Evolutionary conservation across 805 yeast species (phyloP).

Genomic region (Candida vaughaniae): DNA sequence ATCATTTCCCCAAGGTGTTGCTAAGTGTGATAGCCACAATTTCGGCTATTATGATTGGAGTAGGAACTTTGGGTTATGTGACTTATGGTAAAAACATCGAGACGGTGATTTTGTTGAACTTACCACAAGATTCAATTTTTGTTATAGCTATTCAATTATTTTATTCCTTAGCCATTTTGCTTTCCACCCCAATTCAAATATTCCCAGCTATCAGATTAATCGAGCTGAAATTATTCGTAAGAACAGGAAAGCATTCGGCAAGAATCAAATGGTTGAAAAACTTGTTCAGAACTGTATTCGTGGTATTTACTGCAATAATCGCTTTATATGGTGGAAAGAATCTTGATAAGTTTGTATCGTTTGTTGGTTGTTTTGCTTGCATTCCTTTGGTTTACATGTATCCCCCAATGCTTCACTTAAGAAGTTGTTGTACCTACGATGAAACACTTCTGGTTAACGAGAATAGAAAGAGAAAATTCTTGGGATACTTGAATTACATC

Average conservation of each 20-base stretch:
- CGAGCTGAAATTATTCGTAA: slow-evolving; percentile 57
- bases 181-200: slow-evolving; percentile 78
- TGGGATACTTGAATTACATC: slow-evolving; percentile 46
- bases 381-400: slow-evolving; percentile 84
- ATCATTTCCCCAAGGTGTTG: slow-evolving; percentile 66
- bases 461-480: slow-evolving; percentile 30
- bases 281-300: slow-evolving; percentile 52
- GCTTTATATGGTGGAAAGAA: slow-evolving; percentile 70
- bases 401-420: slow-evolving; percentile 74
- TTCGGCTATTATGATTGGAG: slow-evolving; percentile 56
- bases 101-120: slow-evolving; percentile 68
- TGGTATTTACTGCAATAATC: slow-evolving; percentile 50
- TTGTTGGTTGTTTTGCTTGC: slow-evolving; percentile 83
- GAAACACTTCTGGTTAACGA: slow-evolving; percentile 16
- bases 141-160: slow-evolving; percentile 67
- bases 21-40: slow-evolving; percentile 61
- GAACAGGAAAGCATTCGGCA: slow-evolving; percentile 56
- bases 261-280: slow-evolving; percentile 68
- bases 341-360: slow-evolving; percentile 71
- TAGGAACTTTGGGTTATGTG: slow-evolving; percentile 68
- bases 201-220: slow-evolving; percentile 77
- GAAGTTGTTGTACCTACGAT: slow-evolving; percentile 40
- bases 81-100: slow-evolving; percentile 65
- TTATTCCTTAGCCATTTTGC: slow-evolving; percentile 69
- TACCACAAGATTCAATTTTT: slow-evolving; percentile 64